Evolutionary conservation across 345 rosid species (phyloP).

Genomic region (Syzygium grande): DNA sequence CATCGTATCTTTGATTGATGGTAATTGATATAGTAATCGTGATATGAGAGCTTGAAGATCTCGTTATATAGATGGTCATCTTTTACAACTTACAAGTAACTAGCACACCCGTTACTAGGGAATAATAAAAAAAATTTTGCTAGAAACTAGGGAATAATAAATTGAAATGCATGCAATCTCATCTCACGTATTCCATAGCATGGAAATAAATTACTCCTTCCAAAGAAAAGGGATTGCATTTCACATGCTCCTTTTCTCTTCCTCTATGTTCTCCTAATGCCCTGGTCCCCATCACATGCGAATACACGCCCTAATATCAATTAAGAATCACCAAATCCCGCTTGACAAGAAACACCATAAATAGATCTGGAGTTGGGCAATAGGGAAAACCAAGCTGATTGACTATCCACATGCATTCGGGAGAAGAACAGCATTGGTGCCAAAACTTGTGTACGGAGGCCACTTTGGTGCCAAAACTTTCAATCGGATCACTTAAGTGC

Average conservation of each 20-base stretch:
- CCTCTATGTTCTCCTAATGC: background rate
- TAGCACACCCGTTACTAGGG: background rate
- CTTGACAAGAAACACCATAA: background rate
- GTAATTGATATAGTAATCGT: no score
- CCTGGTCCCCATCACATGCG: background rate
- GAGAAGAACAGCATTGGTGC: no score
- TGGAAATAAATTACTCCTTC: background rate
- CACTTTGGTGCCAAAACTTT: no score
- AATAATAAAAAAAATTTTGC: background rate
- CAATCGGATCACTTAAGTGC: no score
- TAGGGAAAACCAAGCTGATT: background rate
- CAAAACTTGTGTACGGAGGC: no score
- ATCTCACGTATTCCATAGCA: background rate
- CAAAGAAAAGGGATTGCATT: background rate
- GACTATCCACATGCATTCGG: no score
- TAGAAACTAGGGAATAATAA: no score
- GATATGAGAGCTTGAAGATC: background rate
- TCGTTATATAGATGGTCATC: background rate
- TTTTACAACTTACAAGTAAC: background rate
- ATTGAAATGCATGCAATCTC: no score
- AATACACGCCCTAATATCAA: background rate
- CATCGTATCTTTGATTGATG: background rate
- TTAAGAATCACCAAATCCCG: background rate
- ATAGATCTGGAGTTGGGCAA: background rate
- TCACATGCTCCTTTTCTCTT: background rate